phyloP scores from a whole-genome alignment of 352 stramenopile genomes.

The Globisporangium yorkense region DNA sequence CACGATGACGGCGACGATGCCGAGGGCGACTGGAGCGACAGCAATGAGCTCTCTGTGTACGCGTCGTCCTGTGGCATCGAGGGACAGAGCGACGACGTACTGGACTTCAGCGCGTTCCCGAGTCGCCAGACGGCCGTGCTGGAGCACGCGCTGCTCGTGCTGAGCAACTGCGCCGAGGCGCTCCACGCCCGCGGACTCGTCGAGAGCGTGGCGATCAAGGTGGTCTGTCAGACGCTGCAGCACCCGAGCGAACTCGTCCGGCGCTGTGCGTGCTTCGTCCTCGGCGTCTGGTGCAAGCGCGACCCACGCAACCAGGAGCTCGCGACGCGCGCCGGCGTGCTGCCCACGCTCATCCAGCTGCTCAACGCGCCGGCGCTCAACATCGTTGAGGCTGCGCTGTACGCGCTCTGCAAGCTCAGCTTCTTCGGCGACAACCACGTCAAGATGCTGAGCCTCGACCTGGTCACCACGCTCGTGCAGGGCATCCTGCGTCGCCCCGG shows the following conservation, averaged over 20 bases:
- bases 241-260: constrained; percentile 69
- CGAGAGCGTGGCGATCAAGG: constrained; percentile 46
- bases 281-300: constrained; percentile 62
- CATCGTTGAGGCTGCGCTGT: constrained; percentile 57
- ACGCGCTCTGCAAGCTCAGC: constrained; percentile 55
- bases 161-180: constrained; percentile 62
- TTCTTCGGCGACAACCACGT: constrained; percentile 58
- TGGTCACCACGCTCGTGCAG: constrained; percentile 48
- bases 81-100: constrained; percentile 19
- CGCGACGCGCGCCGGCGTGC: constrained; percentile 31
- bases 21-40: constrained; percentile 4
- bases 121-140: constrained; percentile 50
- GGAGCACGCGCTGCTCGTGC: constrained; percentile 56
- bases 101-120: constrained; percentile 57
- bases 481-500: constrained; percentile 30
- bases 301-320: constrained; percentile 35
- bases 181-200: constrained; percentile 33
- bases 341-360: constrained; percentile 51
- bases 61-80: constrained; percentile 2
- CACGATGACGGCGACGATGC: neutral
- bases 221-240: constrained; percentile 44
- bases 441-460: constrained; percentile 57
- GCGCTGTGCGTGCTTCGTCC: constrained; percentile 58
- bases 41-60: constrained; percentile 9
- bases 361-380: constrained; percentile 50